Conservation (phyloP, 176 grass and related monocot species). For the Panicum miliaceum region DNA sequence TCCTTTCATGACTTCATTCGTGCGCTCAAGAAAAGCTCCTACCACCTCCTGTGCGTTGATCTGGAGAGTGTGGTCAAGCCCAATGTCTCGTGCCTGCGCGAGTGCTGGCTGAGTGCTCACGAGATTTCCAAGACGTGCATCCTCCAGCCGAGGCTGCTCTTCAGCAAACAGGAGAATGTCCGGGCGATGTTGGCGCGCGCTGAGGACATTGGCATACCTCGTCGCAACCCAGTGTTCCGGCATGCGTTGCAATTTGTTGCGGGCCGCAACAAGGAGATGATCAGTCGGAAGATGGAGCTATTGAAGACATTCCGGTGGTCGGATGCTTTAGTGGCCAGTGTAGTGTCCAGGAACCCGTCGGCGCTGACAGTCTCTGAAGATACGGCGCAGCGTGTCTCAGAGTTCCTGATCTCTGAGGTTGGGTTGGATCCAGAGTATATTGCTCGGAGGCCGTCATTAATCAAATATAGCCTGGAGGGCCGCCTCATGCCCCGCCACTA, state of each 20-base stretch:
- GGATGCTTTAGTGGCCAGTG: slow-evolving; percentile 17
- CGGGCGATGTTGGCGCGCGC: neutral
- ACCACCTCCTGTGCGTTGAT: slow-evolving; percentile 27
- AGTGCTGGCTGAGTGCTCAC: slow-evolving; percentile 26
- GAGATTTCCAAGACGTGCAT: slow-evolving; percentile 36
- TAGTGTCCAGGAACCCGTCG: slow-evolving; percentile 31
- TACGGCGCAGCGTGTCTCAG: neutral
- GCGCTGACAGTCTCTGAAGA: slow-evolving; percentile 44
- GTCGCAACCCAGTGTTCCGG: slow-evolving; percentile 37
- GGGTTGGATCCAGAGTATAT: slow-evolving; percentile 11
- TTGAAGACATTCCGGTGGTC: slow-evolving; percentile 49
- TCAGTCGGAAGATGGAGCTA: slow-evolving; percentile 34
- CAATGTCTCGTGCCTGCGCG: slow-evolving; percentile 48
- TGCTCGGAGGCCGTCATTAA: neutral
- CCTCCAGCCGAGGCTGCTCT: slow-evolving; percentile 32
- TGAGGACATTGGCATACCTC: slow-evolving; percentile 25
- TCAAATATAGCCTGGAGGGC: slow-evolving; percentile 32
- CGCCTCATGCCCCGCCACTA: slow-evolving; percentile 38
- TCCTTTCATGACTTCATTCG: neutral
- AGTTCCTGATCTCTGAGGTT: slow-evolving; percentile 38
- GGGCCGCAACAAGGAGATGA: slow-evolving; percentile 16
- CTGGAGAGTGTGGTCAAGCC: slow-evolving; percentile 47
- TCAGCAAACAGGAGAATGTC: neutral
- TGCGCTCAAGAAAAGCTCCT: slow-evolving; percentile 25
- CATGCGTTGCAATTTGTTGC: slow-evolving; percentile 1